phyloP scores from a whole-genome alignment of 345 rosid species.

The Populus pruinosa region DNA sequence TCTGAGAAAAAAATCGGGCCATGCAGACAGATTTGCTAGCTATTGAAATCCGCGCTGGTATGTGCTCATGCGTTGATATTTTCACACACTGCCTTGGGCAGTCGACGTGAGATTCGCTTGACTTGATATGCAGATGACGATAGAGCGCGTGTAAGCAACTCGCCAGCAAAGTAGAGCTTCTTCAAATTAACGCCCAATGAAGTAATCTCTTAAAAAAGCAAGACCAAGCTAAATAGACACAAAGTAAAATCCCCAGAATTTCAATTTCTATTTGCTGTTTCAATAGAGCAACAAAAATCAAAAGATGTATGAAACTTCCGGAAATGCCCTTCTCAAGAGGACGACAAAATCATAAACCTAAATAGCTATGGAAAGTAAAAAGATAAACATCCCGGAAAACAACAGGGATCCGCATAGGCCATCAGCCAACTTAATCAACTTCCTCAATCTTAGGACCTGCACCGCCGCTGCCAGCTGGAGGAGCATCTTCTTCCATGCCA shows the following conservation, averaged over 20 bases:
- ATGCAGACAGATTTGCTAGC: no score
- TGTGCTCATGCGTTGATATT: no score
- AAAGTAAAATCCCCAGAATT: background rate
- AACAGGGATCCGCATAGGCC: background rate
- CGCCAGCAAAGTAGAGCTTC: no score
- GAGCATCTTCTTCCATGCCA: conserved; percentile 19
- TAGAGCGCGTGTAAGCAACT: no score
- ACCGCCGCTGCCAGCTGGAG: conserved; percentile 14
- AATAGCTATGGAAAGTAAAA: background rate
- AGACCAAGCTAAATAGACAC: background rate
- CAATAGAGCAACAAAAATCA: background rate
- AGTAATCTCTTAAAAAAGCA: background rate
- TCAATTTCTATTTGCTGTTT: background rate
- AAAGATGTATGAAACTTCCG: background rate
- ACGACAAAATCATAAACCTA: background rate
- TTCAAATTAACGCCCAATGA: no score
- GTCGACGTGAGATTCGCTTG: no score
- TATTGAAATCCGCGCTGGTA: no score
- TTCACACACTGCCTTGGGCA: no score
- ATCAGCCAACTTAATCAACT: background rate
- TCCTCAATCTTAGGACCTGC: conserved; percentile 20
- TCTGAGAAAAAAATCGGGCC: no score
- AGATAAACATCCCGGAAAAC: background rate
- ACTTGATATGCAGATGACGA: no score
- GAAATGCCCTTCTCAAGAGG: background rate